phyloP scores from a whole-genome alignment of 495 filamentous ascomycete species.

The Trichoderma gamsii region DNA sequence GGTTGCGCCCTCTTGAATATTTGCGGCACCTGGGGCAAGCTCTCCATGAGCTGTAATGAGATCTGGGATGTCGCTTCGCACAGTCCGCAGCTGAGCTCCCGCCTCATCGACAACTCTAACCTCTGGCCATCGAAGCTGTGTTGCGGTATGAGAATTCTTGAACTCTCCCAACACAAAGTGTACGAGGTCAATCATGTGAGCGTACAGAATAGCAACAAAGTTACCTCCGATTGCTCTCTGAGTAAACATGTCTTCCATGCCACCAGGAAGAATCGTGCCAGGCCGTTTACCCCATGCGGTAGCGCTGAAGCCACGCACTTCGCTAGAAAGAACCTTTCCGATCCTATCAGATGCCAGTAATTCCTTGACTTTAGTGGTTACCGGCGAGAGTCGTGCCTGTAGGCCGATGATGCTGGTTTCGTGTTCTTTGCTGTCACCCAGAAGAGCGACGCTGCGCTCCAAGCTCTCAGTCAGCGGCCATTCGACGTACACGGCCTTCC shows the following conservation, averaged over 20 bases:
- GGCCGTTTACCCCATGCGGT: slow-evolving; percentile 28
- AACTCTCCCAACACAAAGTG: slow-evolving; percentile 43
- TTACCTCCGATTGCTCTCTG: slow-evolving; percentile 44
- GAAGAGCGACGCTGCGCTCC: slow-evolving; percentile 37
- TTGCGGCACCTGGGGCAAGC: slow-evolving; percentile 31
- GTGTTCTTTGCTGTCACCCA: slow-evolving; percentile 28
- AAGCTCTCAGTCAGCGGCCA: slow-evolving; percentile 46
- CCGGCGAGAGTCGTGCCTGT: slow-evolving; percentile 43
- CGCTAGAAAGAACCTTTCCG: slow-evolving; percentile 48
- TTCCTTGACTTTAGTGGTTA: slow-evolving; percentile 39
- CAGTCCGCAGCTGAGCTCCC: slow-evolving; percentile 24
- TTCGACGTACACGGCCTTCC: slow-evolving; percentile 54
- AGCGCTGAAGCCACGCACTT: slow-evolving; percentile 37
- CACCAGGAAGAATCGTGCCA: slow-evolving; percentile 33
- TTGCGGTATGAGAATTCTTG: slow-evolving; percentile 29
- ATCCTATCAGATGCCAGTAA: slow-evolving; percentile 44
- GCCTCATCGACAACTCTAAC: slow-evolving; percentile 28
- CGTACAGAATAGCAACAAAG: slow-evolving; percentile 45
- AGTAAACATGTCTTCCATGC: slow-evolving; percentile 23
- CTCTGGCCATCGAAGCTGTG: slow-evolving; percentile 42
- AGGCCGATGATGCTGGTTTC: slow-evolving; percentile 47
- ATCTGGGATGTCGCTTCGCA: slow-evolving; percentile 36
- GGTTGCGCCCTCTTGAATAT: slow-evolving; percentile 27
- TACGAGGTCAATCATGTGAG: slow-evolving; percentile 39
- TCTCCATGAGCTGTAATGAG: slow-evolving; percentile 43